These are phyloP conservation scores for Starmerella apicola DNA, from an alignment of 805 yeast genomes.

Conservation along the genomic window DNA sequence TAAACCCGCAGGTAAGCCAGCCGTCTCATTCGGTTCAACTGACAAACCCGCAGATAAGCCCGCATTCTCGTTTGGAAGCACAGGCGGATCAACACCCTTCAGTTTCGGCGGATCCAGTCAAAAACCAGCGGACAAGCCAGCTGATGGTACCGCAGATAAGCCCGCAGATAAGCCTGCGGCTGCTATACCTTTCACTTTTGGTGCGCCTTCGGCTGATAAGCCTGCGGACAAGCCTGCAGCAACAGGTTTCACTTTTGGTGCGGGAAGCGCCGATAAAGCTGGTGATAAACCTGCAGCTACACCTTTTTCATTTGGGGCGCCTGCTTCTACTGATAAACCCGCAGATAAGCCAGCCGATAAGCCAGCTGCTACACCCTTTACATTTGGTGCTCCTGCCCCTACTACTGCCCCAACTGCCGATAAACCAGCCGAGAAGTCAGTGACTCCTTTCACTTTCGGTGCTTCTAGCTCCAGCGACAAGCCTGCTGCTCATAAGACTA, in stretches of 20 bases:
- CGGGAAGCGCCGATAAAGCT: neutral
- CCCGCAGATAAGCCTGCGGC: neutral
- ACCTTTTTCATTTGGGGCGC: constrained; percentile 4
- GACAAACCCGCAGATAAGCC: constrained; percentile 1
- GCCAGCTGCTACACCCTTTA: neutral
- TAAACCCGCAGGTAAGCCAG: constrained; percentile 5
- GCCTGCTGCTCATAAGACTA: constrained; percentile 1
- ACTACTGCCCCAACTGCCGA: neutral
- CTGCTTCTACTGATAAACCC: constrained; percentile 1
- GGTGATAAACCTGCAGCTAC: constrained; percentile 1
- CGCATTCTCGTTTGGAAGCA: constrained; percentile 4
- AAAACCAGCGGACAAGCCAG: neutral
- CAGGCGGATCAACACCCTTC: neutral
- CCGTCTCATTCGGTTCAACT: constrained; percentile 7
- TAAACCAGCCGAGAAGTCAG: constrained; percentile 2
- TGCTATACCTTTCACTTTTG: too few relatives aligned
- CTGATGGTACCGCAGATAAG: neutral
- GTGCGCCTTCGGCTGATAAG: neutral
- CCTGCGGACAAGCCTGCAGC: neutral
- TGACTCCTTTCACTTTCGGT: constrained; percentile 13
- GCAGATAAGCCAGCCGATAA: neutral
- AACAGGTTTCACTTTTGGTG: constrained; percentile 1
- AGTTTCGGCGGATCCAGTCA: neutral
- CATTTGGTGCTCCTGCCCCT: constrained; percentile 1
- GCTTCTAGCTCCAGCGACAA: neutral